These are phyloP conservation scores for Sordariomycetes sp. DNA, from an alignment of 2,329 filamentous ascomycete species.

Conservation along the genomic window DNA sequence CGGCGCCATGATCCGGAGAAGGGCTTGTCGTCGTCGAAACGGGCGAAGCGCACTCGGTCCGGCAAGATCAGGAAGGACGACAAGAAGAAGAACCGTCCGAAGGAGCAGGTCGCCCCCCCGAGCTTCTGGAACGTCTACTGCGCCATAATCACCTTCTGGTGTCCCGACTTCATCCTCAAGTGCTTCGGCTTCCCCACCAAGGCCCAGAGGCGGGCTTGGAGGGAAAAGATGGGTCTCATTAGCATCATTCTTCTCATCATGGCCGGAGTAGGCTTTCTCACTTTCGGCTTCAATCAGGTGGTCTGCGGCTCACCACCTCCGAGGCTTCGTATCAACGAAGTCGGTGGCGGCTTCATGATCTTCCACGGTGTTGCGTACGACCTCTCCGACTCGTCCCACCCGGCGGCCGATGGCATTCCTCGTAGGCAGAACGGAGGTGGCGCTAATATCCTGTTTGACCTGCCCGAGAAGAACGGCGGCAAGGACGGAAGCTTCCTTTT, in stretches of 20 bases:
- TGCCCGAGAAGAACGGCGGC: conserved; percentile 74
- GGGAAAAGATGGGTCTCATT: conserved; percentile 95
- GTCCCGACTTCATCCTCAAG: conserved; percentile 69
- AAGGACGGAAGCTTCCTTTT: conserved; percentile 94
- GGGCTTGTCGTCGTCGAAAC: not conserved
- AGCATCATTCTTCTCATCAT: conserved; percentile 87
- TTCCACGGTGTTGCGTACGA: conserved; percentile 91
- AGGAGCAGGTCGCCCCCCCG: conserved; percentile 63
- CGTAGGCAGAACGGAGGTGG: conserved; percentile 31
- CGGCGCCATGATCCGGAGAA: conserved; percentile 24
- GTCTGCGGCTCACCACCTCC: conserved; percentile 68
- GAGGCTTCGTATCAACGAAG: conserved; percentile 73
- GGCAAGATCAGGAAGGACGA: conserved; percentile 54
- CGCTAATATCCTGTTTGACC: conserved; percentile 77
- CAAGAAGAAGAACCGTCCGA: conserved; percentile 33
- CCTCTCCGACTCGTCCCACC: conserved; percentile 65
- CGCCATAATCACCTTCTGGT: conserved; percentile 89
- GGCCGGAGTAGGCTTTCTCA: conserved; percentile 84
- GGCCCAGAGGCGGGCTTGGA: conserved; percentile 85
- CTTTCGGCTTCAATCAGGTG: conserved; percentile 86
- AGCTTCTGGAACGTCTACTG: conserved; percentile 96
- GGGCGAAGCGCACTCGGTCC: conserved; percentile 21
- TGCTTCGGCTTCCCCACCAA: conserved; percentile 81
- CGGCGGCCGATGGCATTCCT: conserved; percentile 69
- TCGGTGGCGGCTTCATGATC: conserved; percentile 80